Percentiles rank a stretch among this genome's conserved stretches.
These are phyloP conservation scores for Ceratobasidium sp. DNA, from an alignment of 1,284 basidiomycete species.

Conservation along the genomic window DNA sequence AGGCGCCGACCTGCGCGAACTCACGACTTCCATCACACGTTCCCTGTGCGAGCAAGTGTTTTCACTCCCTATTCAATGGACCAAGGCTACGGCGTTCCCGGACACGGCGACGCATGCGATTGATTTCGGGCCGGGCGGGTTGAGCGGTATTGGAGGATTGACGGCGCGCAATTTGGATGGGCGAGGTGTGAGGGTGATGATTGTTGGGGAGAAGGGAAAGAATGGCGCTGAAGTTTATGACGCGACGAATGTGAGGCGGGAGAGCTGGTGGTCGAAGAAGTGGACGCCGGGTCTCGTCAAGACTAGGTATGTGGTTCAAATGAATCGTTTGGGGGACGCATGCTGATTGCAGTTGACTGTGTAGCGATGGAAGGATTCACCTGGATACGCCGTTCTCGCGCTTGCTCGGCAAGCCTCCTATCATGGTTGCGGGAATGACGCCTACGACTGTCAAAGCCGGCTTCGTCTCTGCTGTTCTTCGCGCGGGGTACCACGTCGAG, in stretches of 20 bases:
- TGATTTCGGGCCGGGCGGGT: constrained; percentile 95
- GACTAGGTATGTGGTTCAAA: constrained; percentile 71
- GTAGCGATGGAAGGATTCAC: constrained; percentile 87
- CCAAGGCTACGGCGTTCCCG: constrained; percentile 88
- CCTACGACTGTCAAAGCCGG: constrained; percentile 93
- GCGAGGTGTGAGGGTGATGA: constrained; percentile 88
- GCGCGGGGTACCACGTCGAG: constrained; percentile 96
- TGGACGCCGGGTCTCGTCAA: constrained; percentile 87
- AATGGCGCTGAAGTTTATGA: constrained; percentile 88
- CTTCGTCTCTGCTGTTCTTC: constrained; percentile 90
- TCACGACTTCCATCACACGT: constrained; percentile 74
- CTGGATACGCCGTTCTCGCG: constrained; percentile 97
- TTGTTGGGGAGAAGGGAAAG: constrained; percentile 86
- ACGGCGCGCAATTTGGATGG: constrained; percentile 93
- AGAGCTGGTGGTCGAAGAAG: constrained; percentile 92
- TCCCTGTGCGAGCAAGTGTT: constrained; percentile 95
- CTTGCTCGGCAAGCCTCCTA: constrained; percentile 92
- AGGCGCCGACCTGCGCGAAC: constrained; percentile 84
- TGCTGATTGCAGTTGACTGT: no score
- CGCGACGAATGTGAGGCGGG: constrained; percentile 71
- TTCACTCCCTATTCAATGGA: constrained; percentile 92
- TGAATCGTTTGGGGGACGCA: no score
- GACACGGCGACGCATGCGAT: constrained; percentile 91
- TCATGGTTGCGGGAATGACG: constrained; percentile 99
- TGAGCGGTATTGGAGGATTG: constrained; percentile 92